Evolutionary conservation across 768 basidiomycete genomes (phyloP), one percentile per base, ranked within the genome.

Genomic region (Mycena chlorophos): DNA sequence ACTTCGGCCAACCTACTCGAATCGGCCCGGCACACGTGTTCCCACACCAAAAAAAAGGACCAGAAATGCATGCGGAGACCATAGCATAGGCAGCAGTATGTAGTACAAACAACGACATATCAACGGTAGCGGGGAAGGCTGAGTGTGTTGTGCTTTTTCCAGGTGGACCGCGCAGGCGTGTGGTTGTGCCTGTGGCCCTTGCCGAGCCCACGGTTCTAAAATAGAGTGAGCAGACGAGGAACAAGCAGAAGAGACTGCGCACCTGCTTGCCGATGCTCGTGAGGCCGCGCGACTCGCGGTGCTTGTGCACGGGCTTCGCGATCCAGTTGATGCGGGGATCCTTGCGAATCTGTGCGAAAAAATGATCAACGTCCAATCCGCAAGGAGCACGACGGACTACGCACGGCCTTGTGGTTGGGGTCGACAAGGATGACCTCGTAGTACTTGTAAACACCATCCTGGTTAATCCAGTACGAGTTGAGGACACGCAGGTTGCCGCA

Each of bases 311-410:
- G 27, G 97, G 90, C 73, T 95, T 94, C 69, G 83, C 78, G 77
- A 99, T 99, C 97, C 96, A 99, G 87, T 91, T 98, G 81, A 99
- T 98, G 69, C 92, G 86, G 62, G 97, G 79, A 73, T 99, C 95
- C 62, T 95, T 91, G 62, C 94, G 92, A 75, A 98, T 88, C 87
- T 91, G 63, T 52, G 22, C 39, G 29, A 2, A 30, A 54, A 37
- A 53, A n/a, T 65, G 53, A 37, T 20, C 40, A 26, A 28, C 47
- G 42, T 54, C 1, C 42, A 30, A 48, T 14, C 28, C 26, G 19
- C 23, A 52, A 30, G 12, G 31, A 42, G 40, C 19, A 22, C 29
- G 29, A 38, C 27, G 5, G n/a, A n/a, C n/a, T n/a, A 75, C 92
- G 67, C 70, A 94, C 93, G 66, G 91, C 93, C 71, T 94, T 95